Conservation (phyloP, 257 asterid species). For the Solanum etuberosum region DNA sequence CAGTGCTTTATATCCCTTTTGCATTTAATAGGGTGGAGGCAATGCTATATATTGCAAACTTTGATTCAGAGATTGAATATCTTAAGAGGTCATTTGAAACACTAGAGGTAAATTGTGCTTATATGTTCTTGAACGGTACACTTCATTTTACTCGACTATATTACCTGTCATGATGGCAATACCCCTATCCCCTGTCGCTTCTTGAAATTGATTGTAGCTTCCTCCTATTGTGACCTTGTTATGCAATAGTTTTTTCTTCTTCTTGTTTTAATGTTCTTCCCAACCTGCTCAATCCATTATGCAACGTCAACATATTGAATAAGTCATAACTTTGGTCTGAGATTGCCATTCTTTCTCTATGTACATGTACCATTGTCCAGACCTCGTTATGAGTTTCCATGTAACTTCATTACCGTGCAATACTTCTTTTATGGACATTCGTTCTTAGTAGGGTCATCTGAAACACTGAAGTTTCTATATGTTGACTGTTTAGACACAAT, state of each 20-base stretch:
- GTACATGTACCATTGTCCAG: neutral
- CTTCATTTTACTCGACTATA: neutral
- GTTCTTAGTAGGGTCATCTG: neutral
- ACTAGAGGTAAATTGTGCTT: constrained; percentile 43
- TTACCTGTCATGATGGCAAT: neutral
- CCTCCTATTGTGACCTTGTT: neutral
- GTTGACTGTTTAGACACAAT: neutral
- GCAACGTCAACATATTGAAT: neutral
- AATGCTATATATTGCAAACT: constrained; percentile 59
- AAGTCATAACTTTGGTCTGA: neutral
- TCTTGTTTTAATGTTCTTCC: neutral
- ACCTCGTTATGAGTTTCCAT: neutral
- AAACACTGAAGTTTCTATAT: neutral
- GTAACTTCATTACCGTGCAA: neutral
- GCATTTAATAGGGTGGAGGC: constrained; percentile 82
- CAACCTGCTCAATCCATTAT: neutral
- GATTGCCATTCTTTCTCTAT: neutral
- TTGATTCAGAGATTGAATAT: constrained; percentile 60
- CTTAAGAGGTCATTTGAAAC: constrained; percentile 70
- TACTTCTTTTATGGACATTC: neutral
- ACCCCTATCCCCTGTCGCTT: neutral
- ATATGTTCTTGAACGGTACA: neutral
- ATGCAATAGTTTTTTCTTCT: neutral
- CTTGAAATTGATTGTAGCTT: neutral
- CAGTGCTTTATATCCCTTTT: constrained; percentile 59